These are phyloP conservation scores for Paecilomyces sp. DNA, from an alignment of 2,329 filamentous ascomycete genomes.

Conservation along the genomic window DNA sequence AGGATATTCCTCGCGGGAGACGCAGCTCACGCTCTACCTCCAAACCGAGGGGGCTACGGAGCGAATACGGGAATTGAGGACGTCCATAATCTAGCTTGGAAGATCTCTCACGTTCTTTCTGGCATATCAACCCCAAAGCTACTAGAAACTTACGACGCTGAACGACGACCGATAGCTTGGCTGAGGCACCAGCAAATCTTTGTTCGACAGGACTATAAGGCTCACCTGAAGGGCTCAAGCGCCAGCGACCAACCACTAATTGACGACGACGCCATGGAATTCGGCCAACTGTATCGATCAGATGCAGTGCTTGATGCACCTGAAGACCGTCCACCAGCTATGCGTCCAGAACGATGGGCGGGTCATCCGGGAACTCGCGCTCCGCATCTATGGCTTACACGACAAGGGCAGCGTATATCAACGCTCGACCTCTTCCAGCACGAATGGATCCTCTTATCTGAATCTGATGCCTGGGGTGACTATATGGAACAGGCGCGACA, in stretches of 20 bases:
- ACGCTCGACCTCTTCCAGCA: slow-evolving; percentile 22
- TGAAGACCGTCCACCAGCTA: slow-evolving; percentile 6
- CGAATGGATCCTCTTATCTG: slow-evolving; percentile 20
- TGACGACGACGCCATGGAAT: slow-evolving; percentile 22
- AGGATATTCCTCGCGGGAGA: slow-evolving; percentile 28
- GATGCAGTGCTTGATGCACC: slow-evolving; percentile 12
- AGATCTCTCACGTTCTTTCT: background rate
- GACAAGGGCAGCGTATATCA: slow-evolving; percentile 17
- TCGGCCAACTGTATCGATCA: slow-evolving; percentile 16
- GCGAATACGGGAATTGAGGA: slow-evolving; percentile 32
- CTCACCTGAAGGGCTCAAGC: slow-evolving; percentile 5
- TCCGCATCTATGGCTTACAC: slow-evolving; percentile 24
- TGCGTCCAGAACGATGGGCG: slow-evolving; percentile 16
- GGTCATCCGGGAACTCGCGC: slow-evolving; percentile 22
- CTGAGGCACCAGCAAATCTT: slow-evolving; percentile 19
- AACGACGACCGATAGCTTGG: slow-evolving; percentile 28
- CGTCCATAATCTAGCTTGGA: slow-evolving; percentile 14
- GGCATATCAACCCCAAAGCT: background rate
- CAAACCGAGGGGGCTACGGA: slow-evolving; percentile 22
- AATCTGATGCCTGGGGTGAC: slow-evolving; percentile 9
- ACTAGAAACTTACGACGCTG: slow-evolving; percentile 30
- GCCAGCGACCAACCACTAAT: slow-evolving; percentile 4
- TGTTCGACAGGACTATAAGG: slow-evolving; percentile 15
- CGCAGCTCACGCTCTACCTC: slow-evolving; percentile 22
- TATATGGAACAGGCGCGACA: slow-evolving; percentile 8